A percentile compares a stretch with the other conserved stretches of the same genome.
These are phyloP conservation scores for Trapa incisa DNA, from an alignment of 345 rosid genomes.

Conservation along the genomic window DNA sequence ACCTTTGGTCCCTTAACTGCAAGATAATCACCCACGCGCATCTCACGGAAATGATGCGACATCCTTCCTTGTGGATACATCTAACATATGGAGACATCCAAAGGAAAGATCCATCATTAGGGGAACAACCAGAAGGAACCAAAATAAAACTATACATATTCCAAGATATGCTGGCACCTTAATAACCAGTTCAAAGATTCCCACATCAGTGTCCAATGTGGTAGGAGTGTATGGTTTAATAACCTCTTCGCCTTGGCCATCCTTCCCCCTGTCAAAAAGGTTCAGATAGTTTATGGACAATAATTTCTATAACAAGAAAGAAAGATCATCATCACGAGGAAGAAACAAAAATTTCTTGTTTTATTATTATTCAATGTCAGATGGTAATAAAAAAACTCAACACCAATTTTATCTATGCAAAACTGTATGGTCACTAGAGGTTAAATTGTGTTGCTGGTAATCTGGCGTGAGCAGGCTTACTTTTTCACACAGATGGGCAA, in stretches of 20 bases:
- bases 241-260: slow-evolving; percentile 76
- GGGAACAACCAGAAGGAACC: background rate
- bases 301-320: too few relatives aligned
- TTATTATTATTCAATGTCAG: too few relatives aligned
- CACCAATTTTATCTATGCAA: too few relatives aligned
- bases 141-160: background rate
- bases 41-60: slow-evolving; percentile 98
- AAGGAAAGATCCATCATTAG: background rate
- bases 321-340: too few relatives aligned
- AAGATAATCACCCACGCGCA: slow-evolving; percentile 73
- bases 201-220: slow-evolving; percentile 84
- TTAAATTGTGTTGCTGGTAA: too few relatives aligned
- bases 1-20: slow-evolving; percentile 99
- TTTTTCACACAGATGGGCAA: too few relatives aligned
- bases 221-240: slow-evolving; percentile 91
- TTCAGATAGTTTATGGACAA: background rate
- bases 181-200: slow-evolving; percentile 70
- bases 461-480: too few relatives aligned
- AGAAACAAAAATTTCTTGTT: too few relatives aligned
- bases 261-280: slow-evolving; percentile 50
- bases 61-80: slow-evolving; percentile 99
- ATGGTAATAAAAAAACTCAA: too few relatives aligned
- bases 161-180: slow-evolving; percentile 33
- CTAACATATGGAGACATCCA: slow-evolving; percentile 20
- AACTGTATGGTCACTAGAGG: too few relatives aligned